phyloP scores from a whole-genome alignment of 345 rosid genomes.

The Gossypium herbaceum region DNA sequence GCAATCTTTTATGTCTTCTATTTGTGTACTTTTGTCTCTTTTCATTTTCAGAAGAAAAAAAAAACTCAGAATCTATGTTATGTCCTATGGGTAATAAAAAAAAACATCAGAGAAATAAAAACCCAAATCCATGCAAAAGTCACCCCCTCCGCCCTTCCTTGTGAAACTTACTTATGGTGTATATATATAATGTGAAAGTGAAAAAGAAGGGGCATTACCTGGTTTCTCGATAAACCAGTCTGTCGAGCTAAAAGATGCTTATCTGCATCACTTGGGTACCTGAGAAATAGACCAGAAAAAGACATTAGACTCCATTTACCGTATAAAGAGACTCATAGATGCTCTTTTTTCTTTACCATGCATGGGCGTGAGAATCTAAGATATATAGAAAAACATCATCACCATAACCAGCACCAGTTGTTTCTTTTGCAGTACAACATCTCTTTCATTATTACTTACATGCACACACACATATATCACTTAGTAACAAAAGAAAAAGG shows the following conservation, averaged over 20 bases:
- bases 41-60: background rate
- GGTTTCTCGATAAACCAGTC: conserved; percentile 98
- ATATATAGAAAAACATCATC: conserved; percentile 19
- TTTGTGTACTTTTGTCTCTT: conserved; percentile 31
- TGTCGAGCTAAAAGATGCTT: conserved; percentile 97
- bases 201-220: conserved; percentile 42
- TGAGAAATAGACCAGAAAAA: conserved; percentile 85
- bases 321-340: conserved; percentile 29
- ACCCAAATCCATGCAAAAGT: conserved; percentile 30
- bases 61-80: conserved; percentile 42
- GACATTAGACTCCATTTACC: conserved; percentile 51
- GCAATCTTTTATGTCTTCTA: conserved; percentile 42
- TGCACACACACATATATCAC: background rate
- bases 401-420: conserved; percentile 2
- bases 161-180: conserved; percentile 21
- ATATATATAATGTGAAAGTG: background rate
- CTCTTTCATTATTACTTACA: background rate
- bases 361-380: conserved; percentile 83
- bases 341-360: conserved; percentile 21
- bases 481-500: background rate
- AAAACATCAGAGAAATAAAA: conserved; percentile 15
- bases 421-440: conserved; percentile 26
- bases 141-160: too few relatives aligned
- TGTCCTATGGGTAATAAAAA: conserved; percentile 24
- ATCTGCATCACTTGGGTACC: conserved; percentile 99